Conservation (phyloP, 306 rosid genomes). For the Sindora glabra region DNA sequence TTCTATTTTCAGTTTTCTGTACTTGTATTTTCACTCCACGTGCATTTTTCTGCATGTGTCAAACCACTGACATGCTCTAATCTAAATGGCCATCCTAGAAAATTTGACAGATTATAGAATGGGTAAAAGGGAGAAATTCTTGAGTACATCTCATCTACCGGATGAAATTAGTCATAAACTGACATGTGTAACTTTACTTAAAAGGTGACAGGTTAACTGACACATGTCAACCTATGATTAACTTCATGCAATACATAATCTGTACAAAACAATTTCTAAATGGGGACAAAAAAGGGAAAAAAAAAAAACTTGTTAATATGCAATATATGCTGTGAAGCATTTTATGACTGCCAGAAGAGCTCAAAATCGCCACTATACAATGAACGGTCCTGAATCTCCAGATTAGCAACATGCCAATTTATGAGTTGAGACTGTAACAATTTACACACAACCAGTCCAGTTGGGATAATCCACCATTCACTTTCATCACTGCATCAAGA, state of each 20-base stretch:
- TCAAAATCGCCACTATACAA: conserved; percentile 91
- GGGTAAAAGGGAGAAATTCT: not conserved
- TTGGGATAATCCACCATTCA: conserved; percentile 96
- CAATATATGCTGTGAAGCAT: conserved; percentile 32
- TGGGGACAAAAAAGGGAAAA: not conserved
- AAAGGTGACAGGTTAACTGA: no score
- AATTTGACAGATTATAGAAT: conserved; percentile 22
- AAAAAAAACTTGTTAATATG: conserved; percentile 29
- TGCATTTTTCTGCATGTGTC: conserved; percentile 44
- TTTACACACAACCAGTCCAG: conserved; percentile 84
- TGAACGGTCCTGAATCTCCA: conserved; percentile 99
- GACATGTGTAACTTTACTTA: no score
- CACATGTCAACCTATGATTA: no score
- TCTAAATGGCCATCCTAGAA: conserved; percentile 15
- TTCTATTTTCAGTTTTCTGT: conserved; percentile 20
- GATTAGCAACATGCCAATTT: conserved; percentile 95
- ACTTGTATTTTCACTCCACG: conserved; percentile 27
- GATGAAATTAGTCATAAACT: no score
- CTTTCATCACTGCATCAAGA: conserved; percentile 81
- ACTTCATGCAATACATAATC: no score
- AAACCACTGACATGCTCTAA: conserved; percentile 53
- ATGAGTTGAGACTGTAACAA: conserved; percentile 78
- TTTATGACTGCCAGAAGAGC: conserved; percentile 93
- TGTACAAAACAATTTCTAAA: no score
- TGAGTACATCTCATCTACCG: no score